Base-by-base conservation (phyloP, 352 stramenopile genomes). In the Phytophthora megakarya region DNA sequence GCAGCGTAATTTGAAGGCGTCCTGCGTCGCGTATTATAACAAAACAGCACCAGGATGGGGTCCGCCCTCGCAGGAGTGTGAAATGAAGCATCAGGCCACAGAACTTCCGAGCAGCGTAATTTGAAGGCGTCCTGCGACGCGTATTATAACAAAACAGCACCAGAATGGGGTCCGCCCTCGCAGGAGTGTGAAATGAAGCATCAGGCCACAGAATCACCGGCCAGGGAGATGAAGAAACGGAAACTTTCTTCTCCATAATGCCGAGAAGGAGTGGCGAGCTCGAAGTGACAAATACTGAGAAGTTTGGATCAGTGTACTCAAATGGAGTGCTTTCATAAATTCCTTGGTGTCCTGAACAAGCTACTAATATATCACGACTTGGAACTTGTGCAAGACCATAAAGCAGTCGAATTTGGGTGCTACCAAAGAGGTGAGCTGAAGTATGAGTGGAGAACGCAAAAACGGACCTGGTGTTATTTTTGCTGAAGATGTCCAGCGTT, bases 401-500 rank as follows among this genome's bases (percentile, higher is more conserved):
- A 4, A 32, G 26, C 26, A 32, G 26, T 4, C 26, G 9, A 32
- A 9, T 32, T 32, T 32, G 26, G 9, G 26, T n/a, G n/a, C n/a
- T n/a, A n/a, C n/a, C n/a, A n/a, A 53, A 37, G 13, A 21, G 18
- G 18, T 43, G 25, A n/a, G n/a, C 59, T 64, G 44, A 65, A 64
- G 53, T 50, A 45, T 28, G 18, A 22, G 12, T 22, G 25, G 18
- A 60, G 26, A 22, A 32, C 50, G 44, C 46, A 25, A 21, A 70
- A 70, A 70, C 61, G 61, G 46, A 44, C 28, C 18, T 40, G 13
- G 37, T 60, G 48, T 57, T 73, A 70, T 73, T 73, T 69, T 65
- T 70, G 46, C 40, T 57, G 45, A 48, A 15, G 37, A 40, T 49
- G 35, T 19, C 28, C 23, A 39, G 35, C 19, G 65, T 66, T 70